A percentile compares a stretch with the other conserved stretches of the same genome.
Conservation (phyloP, 345 rosid species). For the Gossypium sturtianum region DNA sequence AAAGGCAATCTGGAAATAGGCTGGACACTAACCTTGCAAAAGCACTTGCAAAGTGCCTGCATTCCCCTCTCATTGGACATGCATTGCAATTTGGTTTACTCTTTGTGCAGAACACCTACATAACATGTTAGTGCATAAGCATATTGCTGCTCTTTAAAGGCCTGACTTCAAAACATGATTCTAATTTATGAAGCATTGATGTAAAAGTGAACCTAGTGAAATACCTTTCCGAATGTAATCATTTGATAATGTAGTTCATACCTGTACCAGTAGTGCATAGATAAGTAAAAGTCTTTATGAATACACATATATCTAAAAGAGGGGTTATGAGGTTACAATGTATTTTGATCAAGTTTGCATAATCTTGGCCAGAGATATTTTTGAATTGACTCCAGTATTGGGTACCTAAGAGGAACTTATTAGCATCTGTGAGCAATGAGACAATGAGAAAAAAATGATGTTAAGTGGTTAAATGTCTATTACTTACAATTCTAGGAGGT, state of each 20-base stretch:
- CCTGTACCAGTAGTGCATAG: constrained; percentile 35
- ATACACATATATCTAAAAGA: background rate
- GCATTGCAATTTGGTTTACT: constrained; percentile 92
- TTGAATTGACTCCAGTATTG: constrained; percentile 81
- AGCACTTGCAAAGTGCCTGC: constrained; percentile 98
- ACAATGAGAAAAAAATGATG: constrained; percentile 1
- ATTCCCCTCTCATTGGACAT: constrained; percentile 94
- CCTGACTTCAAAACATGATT: background rate
- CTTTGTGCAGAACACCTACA: constrained; percentile 96
- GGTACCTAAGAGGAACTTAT: constrained; percentile 53
- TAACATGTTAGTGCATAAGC: constrained; percentile 21
- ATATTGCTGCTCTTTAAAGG: constrained; percentile 8
- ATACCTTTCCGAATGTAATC: constrained; percentile 97
- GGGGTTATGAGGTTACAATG: constrained; percentile 52
- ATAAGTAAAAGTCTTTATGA: constrained; percentile 16
- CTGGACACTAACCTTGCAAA: constrained; percentile 70
- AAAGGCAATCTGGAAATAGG: background rate
- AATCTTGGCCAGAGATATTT: constrained; percentile 95
- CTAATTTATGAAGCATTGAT: constrained; percentile 1
- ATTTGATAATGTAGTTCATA: constrained; percentile 93
- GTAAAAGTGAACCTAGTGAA: constrained; percentile 3
- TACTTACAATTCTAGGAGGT: constrained; percentile 85
- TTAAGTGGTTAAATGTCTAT: constrained; percentile 7
- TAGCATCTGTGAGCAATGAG: constrained; percentile 16
- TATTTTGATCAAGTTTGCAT: constrained; percentile 83